A percentile compares a stretch with the other conserved stretches of the same genome.
Conservation (phyloP, 768 basidiomycete species). For the Boletus vinaceobasis region DNA sequence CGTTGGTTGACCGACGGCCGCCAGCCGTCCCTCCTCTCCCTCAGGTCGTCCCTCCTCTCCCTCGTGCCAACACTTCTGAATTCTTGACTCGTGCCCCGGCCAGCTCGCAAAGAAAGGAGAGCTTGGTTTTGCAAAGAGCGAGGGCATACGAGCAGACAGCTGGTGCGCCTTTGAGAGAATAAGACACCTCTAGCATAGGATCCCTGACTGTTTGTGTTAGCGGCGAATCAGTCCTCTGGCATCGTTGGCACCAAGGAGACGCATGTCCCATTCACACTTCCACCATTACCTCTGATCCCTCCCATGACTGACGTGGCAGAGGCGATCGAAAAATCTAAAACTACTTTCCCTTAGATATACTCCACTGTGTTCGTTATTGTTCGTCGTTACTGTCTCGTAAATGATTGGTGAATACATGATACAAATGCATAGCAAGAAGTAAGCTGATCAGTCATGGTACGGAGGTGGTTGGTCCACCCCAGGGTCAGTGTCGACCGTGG, state of each 20-base stretch:
- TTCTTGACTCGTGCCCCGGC: constrained; percentile 6
- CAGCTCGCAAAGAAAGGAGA: constrained; percentile 17
- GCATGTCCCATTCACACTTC: constrained; percentile 37
- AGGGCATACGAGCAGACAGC: constrained; percentile 27
- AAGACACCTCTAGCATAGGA: neutral
- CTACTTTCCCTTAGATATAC: neutral
- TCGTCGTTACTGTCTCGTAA: neutral
- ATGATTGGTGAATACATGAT: constrained; percentile 3
- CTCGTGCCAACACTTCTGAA: constrained; percentile 4
- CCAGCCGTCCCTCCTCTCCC: neutral
- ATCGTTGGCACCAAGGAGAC: neutral
- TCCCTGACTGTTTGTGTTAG: constrained; percentile 1
- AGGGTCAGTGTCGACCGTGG: constrained; percentile 3
- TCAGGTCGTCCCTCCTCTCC: neutral
- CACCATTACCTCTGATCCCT: constrained; percentile 33
- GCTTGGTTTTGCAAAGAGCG: constrained; percentile 30
- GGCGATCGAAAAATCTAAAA: constrained; percentile 9
- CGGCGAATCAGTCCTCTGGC: neutral
- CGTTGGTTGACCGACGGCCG: constrained; percentile 16
- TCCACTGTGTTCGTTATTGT: neutral
- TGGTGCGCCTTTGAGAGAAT: constrained; percentile 7
- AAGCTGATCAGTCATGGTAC: constrained; percentile 10
- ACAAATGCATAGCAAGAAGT: neutral
- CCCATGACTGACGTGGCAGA: constrained; percentile 22
- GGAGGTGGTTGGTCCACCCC: constrained; percentile 20